phyloP scores from a whole-genome alignment of 1,139 yeast genomes.

The Candida anutae region DNA sequence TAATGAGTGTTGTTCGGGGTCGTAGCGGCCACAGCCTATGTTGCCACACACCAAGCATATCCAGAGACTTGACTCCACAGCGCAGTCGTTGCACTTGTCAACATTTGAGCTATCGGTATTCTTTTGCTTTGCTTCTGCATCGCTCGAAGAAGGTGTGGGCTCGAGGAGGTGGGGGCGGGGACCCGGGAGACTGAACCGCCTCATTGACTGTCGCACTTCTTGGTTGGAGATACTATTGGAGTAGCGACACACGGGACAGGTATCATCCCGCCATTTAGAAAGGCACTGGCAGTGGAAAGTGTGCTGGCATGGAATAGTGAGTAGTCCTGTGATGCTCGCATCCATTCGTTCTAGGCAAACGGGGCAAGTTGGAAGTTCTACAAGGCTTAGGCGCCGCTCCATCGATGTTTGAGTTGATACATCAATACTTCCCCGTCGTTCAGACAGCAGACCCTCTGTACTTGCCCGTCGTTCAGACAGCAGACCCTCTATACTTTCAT shows the following conservation, averaged over 20 bases:
- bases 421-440: no score
- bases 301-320: constrained; percentile 89
- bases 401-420: no score
- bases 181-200: constrained; percentile 13
- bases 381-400: no score
- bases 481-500: no score
- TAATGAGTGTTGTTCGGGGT: constrained; percentile 73
- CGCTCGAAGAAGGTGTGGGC: neutral
- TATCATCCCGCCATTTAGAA: constrained; percentile 83
- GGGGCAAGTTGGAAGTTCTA: constrained; percentile 87
- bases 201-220: constrained; percentile 25
- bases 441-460: no score
- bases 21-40: constrained; percentile 86
- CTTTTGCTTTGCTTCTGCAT: constrained; percentile 3
- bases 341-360: constrained; percentile 92
- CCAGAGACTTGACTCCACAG: constrained; percentile 44
- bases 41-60: constrained; percentile 85
- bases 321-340: constrained; percentile 66
- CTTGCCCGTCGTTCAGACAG: no score
- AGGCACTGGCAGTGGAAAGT: constrained; percentile 89
- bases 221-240: constrained; percentile 42
- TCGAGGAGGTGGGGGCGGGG: neutral
- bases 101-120: constrained; percentile 4
- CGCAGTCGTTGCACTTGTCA: constrained; percentile 33
- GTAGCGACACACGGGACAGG: constrained; percentile 88